phyloP scores from a whole-genome alignment of 805 yeast genomes.

The Starmera amethionina region DNA sequence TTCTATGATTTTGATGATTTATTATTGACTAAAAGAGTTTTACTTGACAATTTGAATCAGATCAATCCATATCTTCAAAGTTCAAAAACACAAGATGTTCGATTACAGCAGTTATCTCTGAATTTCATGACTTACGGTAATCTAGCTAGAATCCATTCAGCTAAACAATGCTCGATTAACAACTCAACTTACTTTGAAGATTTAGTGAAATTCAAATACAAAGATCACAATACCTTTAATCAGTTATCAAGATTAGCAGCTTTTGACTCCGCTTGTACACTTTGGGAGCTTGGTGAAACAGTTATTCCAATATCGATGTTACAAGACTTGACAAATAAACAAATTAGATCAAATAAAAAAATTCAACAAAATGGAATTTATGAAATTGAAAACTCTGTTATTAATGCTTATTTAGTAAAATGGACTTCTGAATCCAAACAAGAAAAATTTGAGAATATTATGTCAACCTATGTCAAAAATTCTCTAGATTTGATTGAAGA shows the following conservation, averaged over 20 bases:
- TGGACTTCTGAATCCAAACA: conserved; percentile 71
- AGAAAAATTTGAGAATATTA: conserved; percentile 51
- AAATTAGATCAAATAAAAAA: conserved; percentile 2
- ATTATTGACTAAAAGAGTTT: conserved; percentile 31
- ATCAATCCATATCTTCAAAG: neutral
- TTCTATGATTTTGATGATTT: conserved; percentile 31
- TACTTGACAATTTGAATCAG: conserved; percentile 8
- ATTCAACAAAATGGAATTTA: conserved; percentile 4
- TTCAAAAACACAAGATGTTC: neutral
- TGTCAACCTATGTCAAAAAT: conserved; percentile 43
- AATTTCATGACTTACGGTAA: conserved; percentile 32
- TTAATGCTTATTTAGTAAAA: conserved; percentile 37
- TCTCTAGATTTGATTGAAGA: conserved; percentile 9
- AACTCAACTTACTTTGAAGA: conserved; percentile 36
- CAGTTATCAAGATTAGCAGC: conserved; percentile 7
- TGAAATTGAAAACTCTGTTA: conserved; percentile 13
- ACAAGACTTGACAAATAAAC: conserved; percentile 14
- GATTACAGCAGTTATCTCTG: conserved; percentile 21
- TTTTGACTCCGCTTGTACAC: conserved; percentile 45
- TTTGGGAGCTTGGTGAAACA: conserved; percentile 58
- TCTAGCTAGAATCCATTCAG: conserved; percentile 26
- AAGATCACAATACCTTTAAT: neutral
- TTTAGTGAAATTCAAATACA: conserved; percentile 17
- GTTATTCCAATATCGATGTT: conserved; percentile 49
- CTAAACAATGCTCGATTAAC: conserved; percentile 41